These are phyloP conservation scores for Rhododendron mucronatum DNA, from an alignment of 148 eudicot genomes.

Conservation along the genomic window DNA sequence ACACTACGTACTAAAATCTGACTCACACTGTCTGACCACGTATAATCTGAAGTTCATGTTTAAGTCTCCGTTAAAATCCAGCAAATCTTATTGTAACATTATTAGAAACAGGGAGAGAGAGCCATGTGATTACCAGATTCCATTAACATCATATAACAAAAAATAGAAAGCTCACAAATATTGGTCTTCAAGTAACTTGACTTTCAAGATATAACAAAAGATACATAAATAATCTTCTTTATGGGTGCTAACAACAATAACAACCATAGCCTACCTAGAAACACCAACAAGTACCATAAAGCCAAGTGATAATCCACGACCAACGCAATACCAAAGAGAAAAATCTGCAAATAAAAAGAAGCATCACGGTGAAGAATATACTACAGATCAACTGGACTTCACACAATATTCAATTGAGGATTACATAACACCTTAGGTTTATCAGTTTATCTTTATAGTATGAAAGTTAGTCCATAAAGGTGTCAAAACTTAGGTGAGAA, in stretches of 20 bases:
- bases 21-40: background rate
- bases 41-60: background rate
- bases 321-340: slow-evolving; percentile 70
- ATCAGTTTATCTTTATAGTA: background rate
- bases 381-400: background rate
- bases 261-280: slow-evolving; percentile 51
- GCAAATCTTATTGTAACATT: background rate
- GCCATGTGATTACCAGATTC: slow-evolving; percentile 6
- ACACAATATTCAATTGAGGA: background rate
- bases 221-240: background rate
- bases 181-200: slow-evolving; percentile 1
- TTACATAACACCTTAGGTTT: background rate
- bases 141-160: background rate
- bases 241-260: slow-evolving; percentile 1
- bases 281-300: slow-evolving; percentile 70
- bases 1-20: background rate
- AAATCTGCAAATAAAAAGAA: slow-evolving; percentile 50
- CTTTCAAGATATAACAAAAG: background rate
- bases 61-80: background rate
- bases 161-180: background rate
- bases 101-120: background rate
- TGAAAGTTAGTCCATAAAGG: background rate
- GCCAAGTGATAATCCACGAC: slow-evolving; percentile 85
- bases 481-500: background rate
- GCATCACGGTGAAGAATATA: background rate